Base-by-base conservation (phyloP, 495 filamentous ascomycete species). In the Aspergillus ostianus region DNA sequence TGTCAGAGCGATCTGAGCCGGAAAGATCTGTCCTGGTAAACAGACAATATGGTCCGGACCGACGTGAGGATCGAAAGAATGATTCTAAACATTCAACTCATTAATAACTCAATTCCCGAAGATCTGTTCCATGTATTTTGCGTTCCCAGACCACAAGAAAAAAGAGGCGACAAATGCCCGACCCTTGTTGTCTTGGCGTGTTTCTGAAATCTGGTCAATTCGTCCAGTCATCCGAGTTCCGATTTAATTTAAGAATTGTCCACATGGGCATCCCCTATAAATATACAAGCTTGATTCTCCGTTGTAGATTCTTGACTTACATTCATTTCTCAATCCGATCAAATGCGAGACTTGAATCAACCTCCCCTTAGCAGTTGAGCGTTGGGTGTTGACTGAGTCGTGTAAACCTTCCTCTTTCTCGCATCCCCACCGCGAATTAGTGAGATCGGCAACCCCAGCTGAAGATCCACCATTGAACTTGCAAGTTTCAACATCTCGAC, bases 331-430 rank as follows among this genome's bases (percentile, higher is more conserved):
- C 10, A 7, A 12, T 32, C 10, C 10, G 30, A 32, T 8, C 30
- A 32, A 32, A 6, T 32, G 7, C 30, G 10, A 7, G 6, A 32
- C 30, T 32, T 32, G 30, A 32, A 1, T 32, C 30, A 32, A 41
- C 36, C 15, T 17, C 10, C 5, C 10, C 7, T 10, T 32, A 6
- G 6, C 6, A 32, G 29, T 32, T 15, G 36, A 17, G 8, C 36
- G 36, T 17, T 41, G 36, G 13, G 13, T 12, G 30, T 52, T 30
- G 50, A 51, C 49, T 15, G 49, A 47, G 45, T 30, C 36, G 51
- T 59, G 45, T 59, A 32, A 55, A 59, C 57, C 51, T 59, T 54
- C 57, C 57, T 53, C 30, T 59, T 54, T 58, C 56, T 58, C 50
- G 29, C 48, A 58, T 26, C 47, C 13, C 36, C 36, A 41, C 36